phyloP scores from a whole-genome alignment of 345 rosid genomes.

The Arabidopsis arenosa region DNA sequence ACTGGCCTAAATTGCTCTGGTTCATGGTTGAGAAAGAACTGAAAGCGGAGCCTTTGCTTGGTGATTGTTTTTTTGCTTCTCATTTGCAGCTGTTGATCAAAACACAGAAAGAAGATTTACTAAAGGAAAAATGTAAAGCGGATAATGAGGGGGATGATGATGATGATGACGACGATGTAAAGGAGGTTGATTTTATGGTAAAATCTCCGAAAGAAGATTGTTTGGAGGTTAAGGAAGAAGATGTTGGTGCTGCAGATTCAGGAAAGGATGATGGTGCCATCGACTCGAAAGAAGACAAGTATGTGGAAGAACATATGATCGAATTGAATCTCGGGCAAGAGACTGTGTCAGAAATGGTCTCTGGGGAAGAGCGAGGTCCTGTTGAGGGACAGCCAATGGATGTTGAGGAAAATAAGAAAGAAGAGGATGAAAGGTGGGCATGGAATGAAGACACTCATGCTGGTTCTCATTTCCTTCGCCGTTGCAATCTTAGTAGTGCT shows the following conservation, averaged over 20 bases:
- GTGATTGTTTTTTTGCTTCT: constrained; percentile 82
- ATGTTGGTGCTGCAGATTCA: constrained; percentile 45
- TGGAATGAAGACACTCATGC: constrained; percentile 48
- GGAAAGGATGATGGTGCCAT: constrained; percentile 47
- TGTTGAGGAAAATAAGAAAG: constrained; percentile 56
- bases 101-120: constrained; percentile 40
- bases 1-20: constrained; percentile 84
- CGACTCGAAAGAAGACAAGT: constrained; percentile 43
- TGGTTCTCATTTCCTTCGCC: constrained; percentile 54
- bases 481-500: constrained; percentile 46
- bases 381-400: constrained; percentile 45
- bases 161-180: constrained; percentile 37
- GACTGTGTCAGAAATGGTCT: constrained; percentile 43
- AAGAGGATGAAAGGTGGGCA: constrained; percentile 51
- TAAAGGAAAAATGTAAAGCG: not conserved
- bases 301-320: constrained; percentile 64
- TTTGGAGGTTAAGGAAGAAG: constrained; percentile 59
- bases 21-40: constrained; percentile 89
- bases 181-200: constrained; percentile 49
- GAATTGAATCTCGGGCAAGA: constrained; percentile 70
- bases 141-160: constrained; percentile 35
- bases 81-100: constrained; percentile 81
- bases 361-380: constrained; percentile 32
- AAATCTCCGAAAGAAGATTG: constrained; percentile 41
- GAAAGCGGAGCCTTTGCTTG: constrained; percentile 47